These are phyloP conservation scores for Earliella scabrosa DNA, from an alignment of 1,284 basidiomycete species.

Conservation along the genomic window DNA sequence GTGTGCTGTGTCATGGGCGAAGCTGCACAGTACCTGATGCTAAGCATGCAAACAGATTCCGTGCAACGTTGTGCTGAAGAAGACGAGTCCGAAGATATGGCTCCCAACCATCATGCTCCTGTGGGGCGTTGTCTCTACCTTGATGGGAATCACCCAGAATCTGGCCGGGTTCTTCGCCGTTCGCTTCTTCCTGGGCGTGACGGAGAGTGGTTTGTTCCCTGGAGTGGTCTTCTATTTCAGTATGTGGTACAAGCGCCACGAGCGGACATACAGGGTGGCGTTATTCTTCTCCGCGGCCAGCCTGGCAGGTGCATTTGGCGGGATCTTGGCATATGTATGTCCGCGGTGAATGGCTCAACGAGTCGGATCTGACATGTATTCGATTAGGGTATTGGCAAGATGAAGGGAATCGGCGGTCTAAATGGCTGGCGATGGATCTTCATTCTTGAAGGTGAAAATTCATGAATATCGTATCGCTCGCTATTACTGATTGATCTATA, in stretches of 20 bases:
- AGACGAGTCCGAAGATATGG: slow-evolving; percentile 39
- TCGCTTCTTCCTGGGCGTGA: slow-evolving; percentile 63
- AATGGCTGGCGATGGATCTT: slow-evolving; percentile 47
- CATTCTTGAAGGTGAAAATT: slow-evolving; percentile 51
- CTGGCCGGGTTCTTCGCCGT: slow-evolving; percentile 45
- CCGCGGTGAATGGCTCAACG: background rate
- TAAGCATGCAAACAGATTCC: too few species aligned
- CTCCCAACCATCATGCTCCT: slow-evolving; percentile 44
- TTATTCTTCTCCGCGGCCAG: slow-evolving; percentile 27
- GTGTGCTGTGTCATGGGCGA: too few species aligned
- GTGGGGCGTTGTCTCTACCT: slow-evolving; percentile 46
- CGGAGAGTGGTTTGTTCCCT: slow-evolving; percentile 69
- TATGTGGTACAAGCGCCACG: slow-evolving; percentile 45
- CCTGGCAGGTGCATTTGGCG: slow-evolving; percentile 48
- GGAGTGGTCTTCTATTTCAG: slow-evolving; percentile 53
- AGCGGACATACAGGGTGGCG: slow-evolving; percentile 43
- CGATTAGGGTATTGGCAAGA: background rate
- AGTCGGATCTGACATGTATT: background rate
- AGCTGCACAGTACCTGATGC: too few species aligned
- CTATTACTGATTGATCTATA: background rate
- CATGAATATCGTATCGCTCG: slow-evolving; percentile 26
- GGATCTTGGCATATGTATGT: slow-evolving; percentile 39
- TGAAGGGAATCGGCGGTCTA: slow-evolving; percentile 37
- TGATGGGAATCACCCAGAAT: slow-evolving; percentile 38
- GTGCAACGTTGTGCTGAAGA: slow-evolving; percentile 48